phyloP scores from a whole-genome alignment of 345 rosid genomes.

The Ricinus communis region DNA sequence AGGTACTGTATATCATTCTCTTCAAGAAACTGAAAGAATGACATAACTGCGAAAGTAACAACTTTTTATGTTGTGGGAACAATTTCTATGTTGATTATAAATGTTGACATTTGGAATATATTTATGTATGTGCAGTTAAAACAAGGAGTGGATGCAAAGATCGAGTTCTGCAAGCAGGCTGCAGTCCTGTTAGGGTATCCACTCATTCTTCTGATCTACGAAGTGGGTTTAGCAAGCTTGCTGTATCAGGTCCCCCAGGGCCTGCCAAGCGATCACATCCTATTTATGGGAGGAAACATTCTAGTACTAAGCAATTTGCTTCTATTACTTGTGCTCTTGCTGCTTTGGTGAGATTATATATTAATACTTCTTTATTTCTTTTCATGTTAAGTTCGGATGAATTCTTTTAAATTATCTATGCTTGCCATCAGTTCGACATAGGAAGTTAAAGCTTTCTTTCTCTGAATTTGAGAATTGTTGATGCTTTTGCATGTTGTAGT shows the following conservation, averaged over 20 bases:
- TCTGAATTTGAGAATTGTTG: not conserved
- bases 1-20: too few species aligned
- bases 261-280: not conserved
- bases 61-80: not conserved
- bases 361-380: not conserved
- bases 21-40: too few species aligned
- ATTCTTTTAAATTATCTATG: not conserved
- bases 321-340: conserved; percentile 9
- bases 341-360: conserved; percentile 8
- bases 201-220: not conserved
- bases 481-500: not conserved
- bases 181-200: not conserved
- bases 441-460: not conserved
- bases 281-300: not conserved
- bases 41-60: not conserved
- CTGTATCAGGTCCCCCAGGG: not conserved
- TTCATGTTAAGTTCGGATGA: not conserved
- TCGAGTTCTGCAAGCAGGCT: not conserved
- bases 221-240: not conserved
- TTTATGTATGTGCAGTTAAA: not conserved
- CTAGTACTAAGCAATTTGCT: not conserved
- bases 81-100: not conserved
- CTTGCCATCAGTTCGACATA: not conserved
- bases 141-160: not conserved
- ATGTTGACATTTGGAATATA: not conserved